Evolutionary conservation across 2,329 filamentous ascomycete genomes (phyloP).

Genomic region (Ophiostoma angusticollis): DNA sequence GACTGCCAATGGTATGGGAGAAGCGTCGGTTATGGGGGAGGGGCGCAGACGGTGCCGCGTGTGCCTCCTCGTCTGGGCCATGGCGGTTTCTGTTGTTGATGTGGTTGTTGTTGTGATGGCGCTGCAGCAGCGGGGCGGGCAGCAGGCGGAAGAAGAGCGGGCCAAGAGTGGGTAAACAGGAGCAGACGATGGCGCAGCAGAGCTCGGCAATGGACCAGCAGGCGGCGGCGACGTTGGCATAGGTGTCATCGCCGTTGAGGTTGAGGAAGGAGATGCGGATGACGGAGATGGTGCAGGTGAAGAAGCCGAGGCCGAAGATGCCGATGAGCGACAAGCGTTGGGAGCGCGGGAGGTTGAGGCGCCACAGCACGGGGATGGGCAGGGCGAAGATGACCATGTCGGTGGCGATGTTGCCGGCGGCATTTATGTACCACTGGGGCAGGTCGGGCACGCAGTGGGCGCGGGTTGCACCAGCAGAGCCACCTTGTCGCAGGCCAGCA

Average conservation of each 20-base stretch:
- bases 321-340: slow-evolving; percentile 20
- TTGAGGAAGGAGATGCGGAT: slow-evolving; percentile 27
- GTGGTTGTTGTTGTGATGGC: background rate
- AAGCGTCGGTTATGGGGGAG: no score
- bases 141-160: slow-evolving; percentile 16
- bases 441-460: slow-evolving; percentile 23
- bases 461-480: no score
- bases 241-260: slow-evolving; percentile 23
- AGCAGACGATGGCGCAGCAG: slow-evolving; percentile 25
- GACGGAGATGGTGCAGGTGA: slow-evolving; percentile 28
- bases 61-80: no score
- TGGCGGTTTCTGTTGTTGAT: background rate
- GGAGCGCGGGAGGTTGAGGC: slow-evolving; percentile 15
- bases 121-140: slow-evolving; percentile 1
- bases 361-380: slow-evolving; percentile 23
- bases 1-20: background rate
- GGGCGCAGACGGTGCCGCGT: no score
- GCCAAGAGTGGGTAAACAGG: slow-evolving; percentile 24
- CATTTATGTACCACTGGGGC: slow-evolving; percentile 25
- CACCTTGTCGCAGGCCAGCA: no score
- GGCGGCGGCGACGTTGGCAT: slow-evolving; percentile 21
- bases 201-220: slow-evolving; percentile 26
- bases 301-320: slow-evolving; percentile 27
- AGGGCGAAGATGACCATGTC: slow-evolving; percentile 25
- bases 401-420: slow-evolving; percentile 25